phyloP scores from a whole-genome alignment of 441 rosid genomes.

The Iberis amara region DNA sequence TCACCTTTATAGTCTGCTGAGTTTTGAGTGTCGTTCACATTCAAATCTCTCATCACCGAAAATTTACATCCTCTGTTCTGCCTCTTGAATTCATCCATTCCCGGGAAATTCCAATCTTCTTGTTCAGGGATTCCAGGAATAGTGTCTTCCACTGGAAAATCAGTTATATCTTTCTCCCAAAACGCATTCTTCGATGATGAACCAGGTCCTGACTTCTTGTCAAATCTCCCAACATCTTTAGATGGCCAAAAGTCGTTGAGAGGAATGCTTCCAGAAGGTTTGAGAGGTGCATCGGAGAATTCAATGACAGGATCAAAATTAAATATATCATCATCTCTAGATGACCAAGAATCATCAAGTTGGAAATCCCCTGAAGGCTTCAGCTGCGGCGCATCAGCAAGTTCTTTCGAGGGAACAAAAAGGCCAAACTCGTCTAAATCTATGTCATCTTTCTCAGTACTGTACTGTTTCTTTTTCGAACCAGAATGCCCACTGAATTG shows the following conservation, averaged over 20 bases:
- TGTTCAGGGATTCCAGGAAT: constrained; percentile 20
- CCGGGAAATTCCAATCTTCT: constrained; percentile 31
- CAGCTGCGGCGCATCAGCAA: constrained; percentile 30
- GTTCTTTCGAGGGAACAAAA: constrained; percentile 34
- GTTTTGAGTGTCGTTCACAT: constrained; percentile 32
- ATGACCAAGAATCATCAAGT: constrained; percentile 36
- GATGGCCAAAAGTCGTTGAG: constrained; percentile 31
- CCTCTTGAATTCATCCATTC: constrained; percentile 31
- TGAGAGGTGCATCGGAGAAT: constrained; percentile 31
- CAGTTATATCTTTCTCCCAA: constrained; percentile 29
- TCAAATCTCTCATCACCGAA: constrained; percentile 26
- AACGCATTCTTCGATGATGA: constrained; percentile 35
- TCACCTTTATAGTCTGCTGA: constrained; percentile 50
- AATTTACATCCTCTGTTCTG: constrained; percentile 35
- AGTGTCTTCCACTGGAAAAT: constrained; percentile 28
- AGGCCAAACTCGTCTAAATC: constrained; percentile 40
- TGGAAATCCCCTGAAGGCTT: constrained; percentile 37
- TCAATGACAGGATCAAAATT: constrained; percentile 40
- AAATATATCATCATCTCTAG: constrained; percentile 39
- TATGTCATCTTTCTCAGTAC: constrained; percentile 33
- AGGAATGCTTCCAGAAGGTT: constrained; percentile 33
- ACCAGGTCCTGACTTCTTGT: constrained; percentile 35
- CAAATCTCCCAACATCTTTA: constrained; percentile 24
- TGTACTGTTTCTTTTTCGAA: constrained; percentile 39
- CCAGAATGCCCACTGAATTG: constrained; percentile 39